These are phyloP conservation scores for Boletus sp. DNA, from an alignment of 768 basidiomycete species.

Conservation along the genomic window DNA sequence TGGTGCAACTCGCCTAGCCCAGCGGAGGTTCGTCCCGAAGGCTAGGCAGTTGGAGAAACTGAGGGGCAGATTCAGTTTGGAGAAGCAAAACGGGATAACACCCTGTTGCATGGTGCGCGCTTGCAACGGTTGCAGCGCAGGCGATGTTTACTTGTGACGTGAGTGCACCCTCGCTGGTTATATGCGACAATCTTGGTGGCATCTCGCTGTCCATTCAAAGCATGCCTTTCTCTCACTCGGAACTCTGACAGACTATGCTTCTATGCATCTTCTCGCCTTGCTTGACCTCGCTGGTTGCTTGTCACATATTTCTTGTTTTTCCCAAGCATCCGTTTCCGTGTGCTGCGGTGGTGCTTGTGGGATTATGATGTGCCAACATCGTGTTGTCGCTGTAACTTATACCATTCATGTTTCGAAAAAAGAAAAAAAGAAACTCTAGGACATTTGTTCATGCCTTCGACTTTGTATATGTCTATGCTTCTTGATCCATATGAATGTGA, in stretches of 20 bases:
- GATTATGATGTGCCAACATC: slow-evolving; percentile 25
- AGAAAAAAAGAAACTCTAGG: slow-evolving; percentile 10
- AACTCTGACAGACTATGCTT: slow-evolving; percentile 10
- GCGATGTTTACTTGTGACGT: slow-evolving; percentile 29
- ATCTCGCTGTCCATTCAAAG: slow-evolving; percentile 5
- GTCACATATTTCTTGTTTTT: slow-evolving; percentile 22
- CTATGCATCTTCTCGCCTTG: slow-evolving; percentile 20
- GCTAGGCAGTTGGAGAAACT: slow-evolving; percentile 67
- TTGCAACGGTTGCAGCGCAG: slow-evolving; percentile 29
- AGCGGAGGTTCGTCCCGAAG: slow-evolving; percentile 54
- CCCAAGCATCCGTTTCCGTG: not conserved
- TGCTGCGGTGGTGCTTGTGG: slow-evolving; percentile 10
- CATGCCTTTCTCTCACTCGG: slow-evolving; percentile 10
- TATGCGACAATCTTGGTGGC: slow-evolving; percentile 5
- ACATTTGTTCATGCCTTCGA: slow-evolving; percentile 30
- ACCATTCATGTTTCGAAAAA: slow-evolving; percentile 14
- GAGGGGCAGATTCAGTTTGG: slow-evolving; percentile 49
- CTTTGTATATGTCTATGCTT: slow-evolving; percentile 24
- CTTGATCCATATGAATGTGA: not conserved
- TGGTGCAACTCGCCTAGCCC: slow-evolving; percentile 11
- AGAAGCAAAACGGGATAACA: slow-evolving; percentile 20
- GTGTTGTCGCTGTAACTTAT: slow-evolving; percentile 34
- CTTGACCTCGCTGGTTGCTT: slow-evolving; percentile 7
- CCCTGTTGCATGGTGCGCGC: slow-evolving; percentile 26
- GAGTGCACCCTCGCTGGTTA: slow-evolving; percentile 12